These are phyloP conservation scores for Colletotrichum euphorbiae DNA, from an alignment of 2,329 filamentous ascomycete genomes.

Conservation along the genomic window DNA sequence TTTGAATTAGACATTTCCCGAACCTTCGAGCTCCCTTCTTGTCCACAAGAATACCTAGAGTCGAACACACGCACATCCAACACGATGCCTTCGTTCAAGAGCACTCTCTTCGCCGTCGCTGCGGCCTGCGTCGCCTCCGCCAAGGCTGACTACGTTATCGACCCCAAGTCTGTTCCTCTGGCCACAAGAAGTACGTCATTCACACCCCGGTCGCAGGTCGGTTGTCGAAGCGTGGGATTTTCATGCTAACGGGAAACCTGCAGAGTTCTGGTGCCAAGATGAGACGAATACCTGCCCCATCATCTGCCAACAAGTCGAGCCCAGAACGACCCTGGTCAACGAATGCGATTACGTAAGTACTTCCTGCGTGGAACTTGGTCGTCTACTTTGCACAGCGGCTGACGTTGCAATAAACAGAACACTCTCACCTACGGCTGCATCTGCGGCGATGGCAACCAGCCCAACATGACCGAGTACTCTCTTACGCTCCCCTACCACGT, in stretches of 20 bases:
- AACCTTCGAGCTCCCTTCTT: conserved; percentile 4
- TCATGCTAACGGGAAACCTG: conserved; percentile 35
- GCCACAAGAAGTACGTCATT: conserved; percentile 61
- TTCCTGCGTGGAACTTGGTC: background rate
- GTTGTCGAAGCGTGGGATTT: background rate
- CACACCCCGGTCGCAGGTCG: no score
- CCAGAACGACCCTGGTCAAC: conserved; percentile 68
- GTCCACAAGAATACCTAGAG: background rate
- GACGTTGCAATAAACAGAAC: conserved; percentile 51
- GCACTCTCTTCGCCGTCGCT: conserved; percentile 65
- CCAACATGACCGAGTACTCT: conserved; percentile 82
- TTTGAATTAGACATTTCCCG: background rate
- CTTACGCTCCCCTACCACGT: conserved; percentile 83
- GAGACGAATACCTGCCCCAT: conserved; percentile 75
- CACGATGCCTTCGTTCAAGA: conserved; percentile 67
- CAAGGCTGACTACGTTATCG: conserved; percentile 69
- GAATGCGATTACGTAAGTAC: conserved; percentile 72
- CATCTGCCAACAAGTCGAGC: conserved; percentile 74
- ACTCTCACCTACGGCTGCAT: conserved; percentile 77
- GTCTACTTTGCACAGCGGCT: background rate
- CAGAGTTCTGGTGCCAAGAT: conserved; percentile 73
- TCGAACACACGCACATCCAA: conserved; percentile 1
- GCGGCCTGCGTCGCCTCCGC: conserved; percentile 63
- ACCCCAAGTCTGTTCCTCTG: conserved; percentile 69
- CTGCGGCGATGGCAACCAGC: conserved; percentile 73